Evolutionary conservation across 176 grass and related monocot species (phyloP).

Genomic region (Panicum miliaceum): DNA sequence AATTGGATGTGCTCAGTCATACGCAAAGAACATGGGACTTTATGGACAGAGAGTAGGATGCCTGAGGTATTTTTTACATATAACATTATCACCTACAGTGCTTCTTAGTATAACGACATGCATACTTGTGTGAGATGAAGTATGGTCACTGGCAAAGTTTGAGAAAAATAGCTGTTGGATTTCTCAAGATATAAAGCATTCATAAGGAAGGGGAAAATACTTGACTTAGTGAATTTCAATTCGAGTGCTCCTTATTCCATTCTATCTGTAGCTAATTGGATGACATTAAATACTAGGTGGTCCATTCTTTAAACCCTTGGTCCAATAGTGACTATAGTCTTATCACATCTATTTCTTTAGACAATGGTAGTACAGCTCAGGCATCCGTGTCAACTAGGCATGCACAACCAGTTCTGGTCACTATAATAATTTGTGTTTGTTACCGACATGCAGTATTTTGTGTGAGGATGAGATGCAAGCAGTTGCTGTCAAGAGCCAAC

Average conservation of each 20-base stretch:
- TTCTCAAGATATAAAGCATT: too few relatives aligned
- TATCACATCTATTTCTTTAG: neutral
- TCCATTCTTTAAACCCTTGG: conserved; percentile 2
- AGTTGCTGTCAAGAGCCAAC: conserved; percentile 91
- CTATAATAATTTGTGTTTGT: neutral
- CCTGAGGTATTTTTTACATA: conserved; percentile 61
- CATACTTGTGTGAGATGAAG: conserved; percentile 27
- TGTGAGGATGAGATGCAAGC: conserved; percentile 95
- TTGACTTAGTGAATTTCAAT: neutral
- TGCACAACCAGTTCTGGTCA: neutral
- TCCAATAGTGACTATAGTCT: conserved; percentile 17
- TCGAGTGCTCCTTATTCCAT: neutral
- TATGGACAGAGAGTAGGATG: conserved; percentile 95
- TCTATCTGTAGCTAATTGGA: conserved; percentile 3
- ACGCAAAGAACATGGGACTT: conserved; percentile 97
- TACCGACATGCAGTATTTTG: conserved; percentile 65
- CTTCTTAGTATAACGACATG: neutral
- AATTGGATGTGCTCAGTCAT: conserved; percentile 97
- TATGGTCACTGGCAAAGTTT: neutral
- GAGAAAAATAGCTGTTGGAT: neutral
- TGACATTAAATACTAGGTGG: neutral
- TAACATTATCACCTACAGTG: neutral
- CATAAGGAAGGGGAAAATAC: neutral
- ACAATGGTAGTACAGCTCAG: neutral
- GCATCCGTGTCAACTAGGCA: neutral